Percentiles rank a stretch among this genome's conserved stretches.
These are phyloP conservation scores for Saccharum spontaneum DNA, from an alignment of 176 grass and related monocot species.

Conservation along the genomic window DNA sequence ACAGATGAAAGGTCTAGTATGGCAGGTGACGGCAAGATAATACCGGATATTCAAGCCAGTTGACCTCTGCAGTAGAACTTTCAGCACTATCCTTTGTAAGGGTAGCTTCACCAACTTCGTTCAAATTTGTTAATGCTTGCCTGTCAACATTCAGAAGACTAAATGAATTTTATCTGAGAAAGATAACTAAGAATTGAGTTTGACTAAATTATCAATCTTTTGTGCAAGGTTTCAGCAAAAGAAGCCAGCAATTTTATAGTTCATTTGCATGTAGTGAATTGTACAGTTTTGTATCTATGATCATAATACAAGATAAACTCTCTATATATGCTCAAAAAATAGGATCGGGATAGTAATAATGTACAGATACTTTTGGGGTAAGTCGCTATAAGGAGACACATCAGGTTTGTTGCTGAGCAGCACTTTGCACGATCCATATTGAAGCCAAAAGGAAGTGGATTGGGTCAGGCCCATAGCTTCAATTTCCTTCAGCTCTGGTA, in stretches of 20 bases:
- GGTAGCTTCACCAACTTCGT: constrained; percentile 60
- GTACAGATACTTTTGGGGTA: constrained; percentile 59
- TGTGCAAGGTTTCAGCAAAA: constrained; percentile 10
- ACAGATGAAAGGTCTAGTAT: constrained; percentile 1
- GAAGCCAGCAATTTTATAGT: background rate
- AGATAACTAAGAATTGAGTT: background rate
- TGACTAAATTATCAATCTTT: background rate
- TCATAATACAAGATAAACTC: constrained; percentile 16
- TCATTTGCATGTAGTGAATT: constrained; percentile 22
- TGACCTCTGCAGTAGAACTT: constrained; percentile 55
- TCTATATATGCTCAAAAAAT: background rate
- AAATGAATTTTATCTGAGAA: constrained; percentile 16
- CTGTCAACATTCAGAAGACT: constrained; percentile 55
- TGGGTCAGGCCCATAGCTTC: constrained; percentile 25
- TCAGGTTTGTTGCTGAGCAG: constrained; percentile 66
- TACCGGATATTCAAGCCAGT: constrained; percentile 65
- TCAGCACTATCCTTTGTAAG: constrained; percentile 68
- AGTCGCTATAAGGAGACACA: constrained; percentile 52
- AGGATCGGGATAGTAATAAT: constrained; percentile 10
- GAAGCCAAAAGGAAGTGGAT: constrained; percentile 34
- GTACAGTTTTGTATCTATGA: background rate
- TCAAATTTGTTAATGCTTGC: constrained; percentile 62
- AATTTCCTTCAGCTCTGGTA: constrained; percentile 56
- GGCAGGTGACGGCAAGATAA: background rate
- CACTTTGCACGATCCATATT: constrained; percentile 55